Evolutionary conservation across 73 alveolate genomes (phyloP).

Genomic region (Paramecium sonneborni): DNA sequence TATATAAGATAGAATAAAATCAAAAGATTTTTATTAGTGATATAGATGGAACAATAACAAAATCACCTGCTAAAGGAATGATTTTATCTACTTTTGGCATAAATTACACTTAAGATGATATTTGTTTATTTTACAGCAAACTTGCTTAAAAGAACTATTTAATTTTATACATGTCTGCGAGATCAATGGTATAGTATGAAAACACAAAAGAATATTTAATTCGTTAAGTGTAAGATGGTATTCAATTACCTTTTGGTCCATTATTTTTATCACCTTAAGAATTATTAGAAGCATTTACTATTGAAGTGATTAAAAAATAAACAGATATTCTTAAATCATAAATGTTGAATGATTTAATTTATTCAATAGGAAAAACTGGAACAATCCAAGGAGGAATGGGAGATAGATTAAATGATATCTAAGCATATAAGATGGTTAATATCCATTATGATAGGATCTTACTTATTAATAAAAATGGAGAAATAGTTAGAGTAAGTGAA

Average conservation of each 20-base stretch:
- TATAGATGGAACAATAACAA: constrained; percentile 31
- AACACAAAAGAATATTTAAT: neutral
- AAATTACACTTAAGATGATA: neutral
- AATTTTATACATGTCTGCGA: constrained; percentile 12
- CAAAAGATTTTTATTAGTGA: constrained; percentile 33
- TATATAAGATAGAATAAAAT: neutral
- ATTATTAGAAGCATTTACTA: constrained; percentile 23
- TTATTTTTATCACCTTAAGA: neutral
- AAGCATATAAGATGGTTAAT: neutral
- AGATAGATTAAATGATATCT: neutral
- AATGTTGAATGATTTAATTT: neutral
- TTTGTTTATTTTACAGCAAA: neutral
- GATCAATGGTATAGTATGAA: neutral
- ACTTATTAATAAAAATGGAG: neutral
- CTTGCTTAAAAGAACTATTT: neutral
- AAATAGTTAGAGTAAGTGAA: neutral
- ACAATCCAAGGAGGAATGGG: constrained; percentile 47
- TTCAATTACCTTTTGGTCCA: constrained; percentile 22
- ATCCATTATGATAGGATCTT: neutral
- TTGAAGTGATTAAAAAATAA: constrained; percentile 10
- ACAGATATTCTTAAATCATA: neutral
- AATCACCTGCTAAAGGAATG: constrained; percentile 28
- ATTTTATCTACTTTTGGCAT: neutral
- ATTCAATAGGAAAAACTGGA: neutral
- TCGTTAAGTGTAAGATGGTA: neutral